Evolutionary conservation across 2,329 filamentous ascomycete genomes (phyloP), one percentile per base, ranked within the genome.

Genomic region (Ceratocystis papillata): DNA sequence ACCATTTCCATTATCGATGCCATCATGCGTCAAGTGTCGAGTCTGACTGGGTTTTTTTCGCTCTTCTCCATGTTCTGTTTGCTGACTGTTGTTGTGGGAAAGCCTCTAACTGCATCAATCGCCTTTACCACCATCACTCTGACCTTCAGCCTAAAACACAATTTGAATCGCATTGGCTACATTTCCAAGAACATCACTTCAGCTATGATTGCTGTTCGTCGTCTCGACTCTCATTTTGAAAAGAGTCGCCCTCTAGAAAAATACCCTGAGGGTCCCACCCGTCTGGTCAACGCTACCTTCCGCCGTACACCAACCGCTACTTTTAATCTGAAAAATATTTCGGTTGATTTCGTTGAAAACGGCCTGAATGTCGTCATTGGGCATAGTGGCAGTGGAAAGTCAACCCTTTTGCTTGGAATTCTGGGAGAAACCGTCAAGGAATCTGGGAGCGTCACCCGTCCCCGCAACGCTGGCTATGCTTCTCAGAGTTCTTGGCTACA

Each of bases 401-500:
- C 82, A 1, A 83, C 81, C 0, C 72, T 85, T 1, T 73, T 84
- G 28, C 73, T 81, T 63, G 77, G 80, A 1, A 80, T 84, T 15
- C 74, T 84, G 3, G 81, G 82, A 10, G 81, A 84, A 71, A 81
- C 81, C 0, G 75, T 81, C 61, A 71, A 81, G 30, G 79, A 81
- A 64, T 69, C 69, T 2, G 82, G 81, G 17, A 71, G 72, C 17
- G 76, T 83, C 20, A 79, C 78, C 2, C 76, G 78, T 5, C 80
- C 81, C 0, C 74, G 74, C 22, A 81, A 83, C 65, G 75, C 84
- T 33, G 82, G 81, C 0, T 85, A 81, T 72, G 80, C 81, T 5
- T 82, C 82, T 1, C 82, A 84, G 67, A 80, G 79, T 1, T 74
- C 82, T 0, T 84, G 82, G 82, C 73, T 84, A 3, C 81, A 83